Evolutionary conservation across 2,329 filamentous ascomycete species (phyloP).

Genomic region (Ophioceras dolichostomum): DNA sequence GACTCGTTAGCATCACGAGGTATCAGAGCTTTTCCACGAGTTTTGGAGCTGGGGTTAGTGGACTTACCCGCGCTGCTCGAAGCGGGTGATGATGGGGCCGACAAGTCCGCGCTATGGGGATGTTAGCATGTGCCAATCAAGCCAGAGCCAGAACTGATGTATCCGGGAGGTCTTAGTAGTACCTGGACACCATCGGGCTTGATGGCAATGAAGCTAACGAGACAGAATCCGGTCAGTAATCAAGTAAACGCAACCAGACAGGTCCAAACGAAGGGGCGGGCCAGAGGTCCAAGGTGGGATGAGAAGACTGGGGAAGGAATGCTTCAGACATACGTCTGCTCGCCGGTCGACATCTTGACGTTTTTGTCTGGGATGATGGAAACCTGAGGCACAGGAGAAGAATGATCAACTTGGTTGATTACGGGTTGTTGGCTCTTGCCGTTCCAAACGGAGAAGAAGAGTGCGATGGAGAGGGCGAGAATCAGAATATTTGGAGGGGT

Average conservation of each 20-base stretch:
- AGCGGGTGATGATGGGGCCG: conserved; percentile 94
- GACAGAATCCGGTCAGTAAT: conserved; percentile 6
- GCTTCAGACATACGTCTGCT: conserved; percentile 65
- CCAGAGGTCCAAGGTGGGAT: not conserved
- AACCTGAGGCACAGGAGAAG: not conserved
- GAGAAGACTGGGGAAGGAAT: not conserved
- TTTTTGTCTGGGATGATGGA: conserved; percentile 8
- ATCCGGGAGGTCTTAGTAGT: too few relatives aligned
- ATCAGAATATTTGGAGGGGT: conserved; percentile 23
- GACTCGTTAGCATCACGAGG: not conserved
- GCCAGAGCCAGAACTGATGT: too few relatives aligned
- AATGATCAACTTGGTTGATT: conserved; percentile 2
- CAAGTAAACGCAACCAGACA: conserved; percentile 3
- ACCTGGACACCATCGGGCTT: conserved; percentile 99
- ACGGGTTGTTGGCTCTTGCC: too few relatives aligned
- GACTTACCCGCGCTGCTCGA: conserved; percentile 84
- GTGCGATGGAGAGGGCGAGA: conserved; percentile 19
- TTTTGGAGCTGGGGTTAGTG: conserved; percentile 5
- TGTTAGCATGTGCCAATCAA: not conserved
- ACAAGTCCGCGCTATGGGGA: conserved; percentile 74
- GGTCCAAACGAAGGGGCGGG: not conserved
- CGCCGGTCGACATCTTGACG: conserved; percentile 57
- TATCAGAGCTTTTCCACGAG: not conserved
- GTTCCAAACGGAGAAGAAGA: conserved; percentile 3
- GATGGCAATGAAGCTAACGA: conserved; percentile 92